Conservation (phyloP, 345 rosid species). For the Sisymbrium irio region DNA sequence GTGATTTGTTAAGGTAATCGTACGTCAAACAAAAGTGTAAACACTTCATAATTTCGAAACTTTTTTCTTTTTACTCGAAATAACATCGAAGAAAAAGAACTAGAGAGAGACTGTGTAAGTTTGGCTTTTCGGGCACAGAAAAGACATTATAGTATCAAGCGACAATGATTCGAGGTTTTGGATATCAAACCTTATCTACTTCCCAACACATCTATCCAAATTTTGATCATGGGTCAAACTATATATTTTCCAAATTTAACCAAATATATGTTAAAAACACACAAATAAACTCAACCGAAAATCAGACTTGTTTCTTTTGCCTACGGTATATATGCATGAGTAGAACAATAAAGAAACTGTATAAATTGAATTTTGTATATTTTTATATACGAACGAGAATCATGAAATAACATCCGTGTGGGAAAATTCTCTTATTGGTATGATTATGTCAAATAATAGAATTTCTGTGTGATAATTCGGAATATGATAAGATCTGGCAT, state of each 20-base stretch:
- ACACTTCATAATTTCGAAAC: not conserved
- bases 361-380: not conserved
- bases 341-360: not conserved
- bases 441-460: not conserved
- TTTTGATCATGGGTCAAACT: not conserved
- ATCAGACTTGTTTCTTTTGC: not conserved
- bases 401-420: not conserved
- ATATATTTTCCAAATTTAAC: not conserved
- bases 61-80: not conserved
- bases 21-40: constrained; percentile 7
- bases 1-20: not conserved
- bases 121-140: constrained; percentile 32
- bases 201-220: constrained; percentile 1
- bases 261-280: not conserved
- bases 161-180: constrained; percentile 13
- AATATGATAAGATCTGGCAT: constrained; percentile 3
- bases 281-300: not conserved
- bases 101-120: not conserved
- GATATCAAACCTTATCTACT: constrained; percentile 10
- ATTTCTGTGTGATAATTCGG: not conserved
- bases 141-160: not conserved
- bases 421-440: not conserved
- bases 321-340: not conserved
- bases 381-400: not conserved
- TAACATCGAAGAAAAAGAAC: not conserved